These are phyloP conservation scores for Xylaria sp. DNA, from an alignment of 2,329 filamentous ascomycete species.

Conservation along the genomic window DNA sequence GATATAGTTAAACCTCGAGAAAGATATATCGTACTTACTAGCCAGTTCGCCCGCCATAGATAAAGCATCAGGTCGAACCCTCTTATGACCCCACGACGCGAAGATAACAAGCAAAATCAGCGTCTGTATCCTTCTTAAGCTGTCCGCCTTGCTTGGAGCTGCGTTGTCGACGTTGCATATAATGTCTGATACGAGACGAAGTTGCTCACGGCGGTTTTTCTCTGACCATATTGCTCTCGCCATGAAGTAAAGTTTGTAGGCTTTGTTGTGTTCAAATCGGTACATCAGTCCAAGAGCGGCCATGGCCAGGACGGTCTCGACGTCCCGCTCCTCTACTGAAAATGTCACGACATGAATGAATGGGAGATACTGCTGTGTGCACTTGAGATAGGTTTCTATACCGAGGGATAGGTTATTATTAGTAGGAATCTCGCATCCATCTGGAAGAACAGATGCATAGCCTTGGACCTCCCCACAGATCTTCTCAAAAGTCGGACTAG, in stretches of 20 bases:
- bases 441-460: constrained; percentile 54
- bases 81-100: constrained; percentile 43
- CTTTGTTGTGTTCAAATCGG: constrained; percentile 61
- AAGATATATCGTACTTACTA: constrained; percentile 3
- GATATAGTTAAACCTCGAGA: too few species aligned
- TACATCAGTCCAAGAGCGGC: constrained; percentile 61
- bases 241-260: constrained; percentile 67
- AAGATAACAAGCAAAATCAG: constrained; percentile 51
- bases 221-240: constrained; percentile 65
- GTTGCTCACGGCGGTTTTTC: constrained; percentile 61
- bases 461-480: constrained; percentile 29
- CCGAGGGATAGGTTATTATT: constrained; percentile 60
- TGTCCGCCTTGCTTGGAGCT: not conserved
- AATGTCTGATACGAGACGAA: constrained; percentile 50
- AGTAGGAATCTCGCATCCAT: constrained; percentile 60
- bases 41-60: constrained; percentile 42
- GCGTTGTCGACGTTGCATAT: constrained; percentile 12
- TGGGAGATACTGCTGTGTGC: constrained; percentile 62
- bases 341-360: constrained; percentile 63
- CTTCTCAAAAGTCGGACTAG: constrained; percentile 28
- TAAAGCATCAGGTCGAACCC: constrained; percentile 41
- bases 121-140: constrained; percentile 53
- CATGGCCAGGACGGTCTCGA: constrained; percentile 62
- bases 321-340: constrained; percentile 56
- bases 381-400: constrained; percentile 63